Conservation (phyloP, 2,329 filamentous ascomycete species). For the Colletotrichum cuscutae region DNA sequence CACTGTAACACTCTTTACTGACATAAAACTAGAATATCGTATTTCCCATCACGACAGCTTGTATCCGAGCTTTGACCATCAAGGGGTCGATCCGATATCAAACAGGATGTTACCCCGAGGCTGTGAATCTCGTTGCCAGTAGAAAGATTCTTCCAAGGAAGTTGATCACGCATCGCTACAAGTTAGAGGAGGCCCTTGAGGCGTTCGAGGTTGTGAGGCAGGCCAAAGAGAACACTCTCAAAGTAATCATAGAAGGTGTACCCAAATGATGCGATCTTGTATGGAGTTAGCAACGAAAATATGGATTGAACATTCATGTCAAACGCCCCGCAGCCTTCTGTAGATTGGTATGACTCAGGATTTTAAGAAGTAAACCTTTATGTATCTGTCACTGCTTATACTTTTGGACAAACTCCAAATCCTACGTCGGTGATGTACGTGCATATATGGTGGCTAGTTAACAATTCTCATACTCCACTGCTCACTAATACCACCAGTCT, state of each 20-base stretch:
- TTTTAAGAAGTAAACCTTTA: too few species aligned
- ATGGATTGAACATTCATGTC: neutral
- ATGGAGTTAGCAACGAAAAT: neutral
- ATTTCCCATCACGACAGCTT: constrained; percentile 76
- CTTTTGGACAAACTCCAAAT: too few species aligned
- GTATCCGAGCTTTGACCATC: constrained; percentile 80
- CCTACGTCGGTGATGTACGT: too few species aligned
- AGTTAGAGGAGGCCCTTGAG: constrained; percentile 66
- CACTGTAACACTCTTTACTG: neutral
- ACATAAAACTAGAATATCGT: constrained; percentile 48
- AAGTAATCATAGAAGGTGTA: constrained; percentile 70
- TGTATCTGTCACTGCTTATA: too few species aligned
- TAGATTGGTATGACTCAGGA: too few species aligned
- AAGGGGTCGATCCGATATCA: constrained; percentile 79
- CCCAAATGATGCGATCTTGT: constrained; percentile 4
- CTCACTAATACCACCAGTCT: too few species aligned
- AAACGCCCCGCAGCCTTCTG: neutral
- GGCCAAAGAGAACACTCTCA: constrained; percentile 75
- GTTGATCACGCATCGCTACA: constrained; percentile 78
- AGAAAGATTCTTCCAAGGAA: constrained; percentile 56
- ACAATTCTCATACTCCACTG: too few species aligned
- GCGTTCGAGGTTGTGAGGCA: constrained; percentile 78
- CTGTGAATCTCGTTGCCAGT: constrained; percentile 59
- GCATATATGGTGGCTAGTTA: too few species aligned
- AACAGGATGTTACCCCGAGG: constrained; percentile 77